Conservation (phyloP, 169 alveolate species). For the Babesia ovata region DNA sequence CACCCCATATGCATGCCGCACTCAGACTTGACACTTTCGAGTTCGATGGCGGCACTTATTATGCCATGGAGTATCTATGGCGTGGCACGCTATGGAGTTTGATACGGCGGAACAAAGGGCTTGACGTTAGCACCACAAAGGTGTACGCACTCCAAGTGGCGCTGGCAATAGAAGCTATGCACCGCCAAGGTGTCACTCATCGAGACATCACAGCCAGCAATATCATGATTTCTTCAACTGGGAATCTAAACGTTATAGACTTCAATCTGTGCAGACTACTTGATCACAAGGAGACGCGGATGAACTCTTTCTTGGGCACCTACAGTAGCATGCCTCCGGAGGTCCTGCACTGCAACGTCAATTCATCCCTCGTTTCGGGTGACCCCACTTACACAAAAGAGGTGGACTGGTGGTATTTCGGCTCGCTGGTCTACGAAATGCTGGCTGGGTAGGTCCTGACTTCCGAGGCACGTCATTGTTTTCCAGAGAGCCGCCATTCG, state of each 20-base stretch:
- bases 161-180: conserved; percentile 28
- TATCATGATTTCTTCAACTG: conserved; percentile 11
- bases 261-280: conserved; percentile 16
- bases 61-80: conserved; percentile 48
- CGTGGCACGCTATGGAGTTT: conserved; percentile 20
- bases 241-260: conserved; percentile 28
- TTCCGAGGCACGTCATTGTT: not conserved
- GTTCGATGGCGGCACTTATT: conserved; percentile 23
- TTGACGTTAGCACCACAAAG: conserved; percentile 3
- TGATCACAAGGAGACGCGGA: not conserved
- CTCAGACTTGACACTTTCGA: conserved; percentile 37
- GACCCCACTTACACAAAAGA: conserved; percentile 11
- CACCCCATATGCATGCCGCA: not conserved
- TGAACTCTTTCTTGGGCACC: conserved; percentile 46
- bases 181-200: conserved; percentile 12
- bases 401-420: conserved; percentile 45
- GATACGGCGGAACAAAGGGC: conserved; percentile 9
- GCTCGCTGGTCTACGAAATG: conserved; percentile 38
- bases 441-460: conserved; percentile 24
- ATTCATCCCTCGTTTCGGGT: not conserved
- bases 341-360: conserved; percentile 11
- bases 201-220: conserved; percentile 44
- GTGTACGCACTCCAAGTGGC: conserved; percentile 22
- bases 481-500: conserved; percentile 5
- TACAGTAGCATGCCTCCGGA: conserved; percentile 41